Evolutionary conservation across 495 filamentous ascomycete species (phyloP).

Genomic region (Bathelium albidoporum): DNA sequence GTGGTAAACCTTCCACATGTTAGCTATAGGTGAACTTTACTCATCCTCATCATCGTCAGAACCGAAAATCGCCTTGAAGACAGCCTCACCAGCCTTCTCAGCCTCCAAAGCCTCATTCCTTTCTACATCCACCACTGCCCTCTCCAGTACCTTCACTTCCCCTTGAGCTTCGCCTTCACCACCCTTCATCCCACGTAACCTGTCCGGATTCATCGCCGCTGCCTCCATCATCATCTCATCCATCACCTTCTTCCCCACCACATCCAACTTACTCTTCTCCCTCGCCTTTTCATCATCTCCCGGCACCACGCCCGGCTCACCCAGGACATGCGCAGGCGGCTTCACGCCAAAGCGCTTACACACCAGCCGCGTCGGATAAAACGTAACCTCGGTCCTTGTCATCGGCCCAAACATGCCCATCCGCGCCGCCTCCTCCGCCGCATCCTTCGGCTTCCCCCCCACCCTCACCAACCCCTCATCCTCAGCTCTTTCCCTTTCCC

Average conservation of each 20-base stretch:
- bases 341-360: conserved; percentile 89
- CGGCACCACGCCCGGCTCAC: conserved; percentile 34
- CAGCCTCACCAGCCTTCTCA: conserved; percentile 71
- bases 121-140: conserved; percentile 55
- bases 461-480: conserved; percentile 42
- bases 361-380: conserved; percentile 71
- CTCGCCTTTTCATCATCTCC: conserved; percentile 15
- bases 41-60: conserved; percentile 75
- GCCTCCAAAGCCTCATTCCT: conserved; percentile 81
- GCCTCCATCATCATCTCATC: conserved; percentile 45
- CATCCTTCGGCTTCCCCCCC: conserved; percentile 56
- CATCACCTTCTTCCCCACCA: conserved; percentile 40
- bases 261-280: conserved; percentile 25
- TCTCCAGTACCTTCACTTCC: conserved; percentile 10
- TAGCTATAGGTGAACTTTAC: conserved; percentile 24
- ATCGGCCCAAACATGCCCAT: conserved; percentile 87
- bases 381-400: conserved; percentile 62
- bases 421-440: conserved; percentile 78
- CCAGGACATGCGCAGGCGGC: conserved; percentile 60
- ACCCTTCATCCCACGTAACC: background rate
- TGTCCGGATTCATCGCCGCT: conserved; percentile 7
- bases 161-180: conserved; percentile 7
- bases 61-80: conserved; percentile 91
- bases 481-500: conserved; percentile 35
- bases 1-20: too few relatives aligned